These are phyloP conservation scores for Trichophyton rubrum DNA, from an alignment of 2,329 filamentous ascomycete species.

Conservation along the genomic window DNA sequence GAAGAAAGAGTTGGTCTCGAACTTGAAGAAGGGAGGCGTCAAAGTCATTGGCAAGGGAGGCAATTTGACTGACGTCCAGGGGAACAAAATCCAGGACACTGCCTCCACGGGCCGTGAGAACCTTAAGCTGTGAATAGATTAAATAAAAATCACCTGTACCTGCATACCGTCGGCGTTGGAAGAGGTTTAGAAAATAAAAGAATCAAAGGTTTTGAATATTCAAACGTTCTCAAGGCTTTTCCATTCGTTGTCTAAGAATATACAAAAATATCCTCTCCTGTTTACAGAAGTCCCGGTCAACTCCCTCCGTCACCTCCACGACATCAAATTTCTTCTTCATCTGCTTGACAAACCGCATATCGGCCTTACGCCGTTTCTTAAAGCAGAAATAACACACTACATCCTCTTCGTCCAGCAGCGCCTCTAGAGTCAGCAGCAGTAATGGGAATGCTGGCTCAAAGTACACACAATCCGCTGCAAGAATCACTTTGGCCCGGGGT, in stretches of 20 bases:
- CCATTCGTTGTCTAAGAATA: conserved; percentile 16
- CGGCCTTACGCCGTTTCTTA: conserved; percentile 77
- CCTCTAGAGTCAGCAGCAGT: conserved; percentile 62
- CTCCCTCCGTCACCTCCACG: conserved; percentile 48
- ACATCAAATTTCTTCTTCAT: conserved; percentile 55
- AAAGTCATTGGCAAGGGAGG: conserved; percentile 87
- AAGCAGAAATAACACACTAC: conserved; percentile 80
- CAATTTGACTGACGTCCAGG: conserved; percentile 69
- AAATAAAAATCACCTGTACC: neutral
- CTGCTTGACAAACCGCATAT: conserved; percentile 61
- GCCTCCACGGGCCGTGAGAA: conserved; percentile 19
- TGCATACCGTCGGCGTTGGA: neutral
- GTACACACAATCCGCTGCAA: conserved; percentile 96
- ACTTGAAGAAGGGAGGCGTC: conserved; percentile 73
- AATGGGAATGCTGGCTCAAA: conserved; percentile 92
- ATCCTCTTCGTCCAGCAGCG: conserved; percentile 49
- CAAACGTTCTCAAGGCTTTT: conserved; percentile 2
- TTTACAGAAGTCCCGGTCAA: conserved; percentile 23
- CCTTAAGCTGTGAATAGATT: conserved; percentile 24
- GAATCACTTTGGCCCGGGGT: conserved; percentile 58
- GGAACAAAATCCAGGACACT: conserved; percentile 51
- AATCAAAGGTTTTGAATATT: neutral
- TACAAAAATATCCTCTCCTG: conserved; percentile 31
- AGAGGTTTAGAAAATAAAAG: neutral
- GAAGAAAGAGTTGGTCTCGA: conserved; percentile 47